Percentiles rank a stretch among this genome's conserved stretches.
These are phyloP conservation scores for Alternaria viburni DNA, from an alignment of 2,329 filamentous ascomycete species.

Conservation along the genomic window DNA sequence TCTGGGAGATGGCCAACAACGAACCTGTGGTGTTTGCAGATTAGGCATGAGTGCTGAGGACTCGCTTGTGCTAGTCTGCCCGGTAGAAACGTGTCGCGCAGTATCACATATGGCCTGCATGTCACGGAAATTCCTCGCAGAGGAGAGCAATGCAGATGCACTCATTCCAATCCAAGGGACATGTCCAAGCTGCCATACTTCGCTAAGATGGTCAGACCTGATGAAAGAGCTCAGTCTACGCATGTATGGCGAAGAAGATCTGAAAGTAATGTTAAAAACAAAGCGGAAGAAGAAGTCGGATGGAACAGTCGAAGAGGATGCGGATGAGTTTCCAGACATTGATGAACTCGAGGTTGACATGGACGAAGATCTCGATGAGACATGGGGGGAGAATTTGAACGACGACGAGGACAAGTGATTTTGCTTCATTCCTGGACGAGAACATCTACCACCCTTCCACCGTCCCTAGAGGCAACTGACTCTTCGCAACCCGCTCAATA, in stretches of 20 bases:
- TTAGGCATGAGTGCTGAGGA: constrained; percentile 43
- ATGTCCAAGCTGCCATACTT: constrained; percentile 72
- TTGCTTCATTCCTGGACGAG: neutral
- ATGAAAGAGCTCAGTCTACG: constrained; percentile 83
- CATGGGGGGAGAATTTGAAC: constrained; percentile 41
- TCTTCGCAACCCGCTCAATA: constrained; percentile 35
- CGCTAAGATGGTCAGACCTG: constrained; percentile 74
- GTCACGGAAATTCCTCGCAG: constrained; percentile 57
- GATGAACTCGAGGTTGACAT: constrained; percentile 37
- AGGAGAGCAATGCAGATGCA: constrained; percentile 39
- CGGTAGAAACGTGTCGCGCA: constrained; percentile 54
- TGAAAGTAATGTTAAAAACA: constrained; percentile 70
- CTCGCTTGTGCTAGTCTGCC: constrained; percentile 60
- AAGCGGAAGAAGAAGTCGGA: constrained; percentile 48
- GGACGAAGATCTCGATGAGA: constrained; percentile 45
- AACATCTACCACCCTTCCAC: constrained; percentile 39
- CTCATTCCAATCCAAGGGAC: constrained; percentile 71
- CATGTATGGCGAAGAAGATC: constrained; percentile 71
- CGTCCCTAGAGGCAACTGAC: constrained; percentile 25
- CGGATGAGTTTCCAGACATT: constrained; percentile 18
- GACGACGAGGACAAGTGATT: constrained; percentile 31
- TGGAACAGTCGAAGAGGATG: constrained; percentile 21
- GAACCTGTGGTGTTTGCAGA: constrained; percentile 59
- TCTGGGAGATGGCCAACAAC: constrained; percentile 15
- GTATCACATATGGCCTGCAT: constrained; percentile 64